Evolutionary conservation across 345 rosid species (phyloP), one percentile per base, ranked within the genome.

Genomic region (Cardiospermum halicacabum): DNA sequence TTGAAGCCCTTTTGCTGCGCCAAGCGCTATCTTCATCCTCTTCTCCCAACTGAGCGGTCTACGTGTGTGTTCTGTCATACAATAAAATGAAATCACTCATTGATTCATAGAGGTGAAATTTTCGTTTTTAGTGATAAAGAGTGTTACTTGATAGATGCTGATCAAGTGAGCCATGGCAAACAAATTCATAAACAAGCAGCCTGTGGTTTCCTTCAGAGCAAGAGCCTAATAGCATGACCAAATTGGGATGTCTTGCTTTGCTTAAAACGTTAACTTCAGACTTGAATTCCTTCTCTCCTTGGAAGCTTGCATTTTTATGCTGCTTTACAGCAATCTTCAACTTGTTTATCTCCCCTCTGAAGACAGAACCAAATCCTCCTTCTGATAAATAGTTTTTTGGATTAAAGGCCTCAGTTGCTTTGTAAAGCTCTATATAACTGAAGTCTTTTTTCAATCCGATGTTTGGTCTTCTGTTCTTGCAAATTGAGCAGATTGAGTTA

Each of bases 291-390:
- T 74, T 84, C 63, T 84, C 93, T 15, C 87, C 89, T 56, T 84
- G 89, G 28, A 69, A 60, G 59, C 93, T 82, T 18, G 74, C 79
- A 51, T 58, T 58, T 59, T 84, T 84, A 40, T 84, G 81, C 65
- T 78, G 83, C 77, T 86, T 86, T 26, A 86, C 85, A 0, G 92
- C 92, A 60, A 86, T 68, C 60, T 70, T 77, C 55, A 76, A 15
- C 49, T 81, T 81, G 53, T 78, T 68, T 13, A 81, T 53, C 22
- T 81, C 74, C 56, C 93, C 93, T 72, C 25, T 75, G 48, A 30
- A 82, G 25, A 84, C 93, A 22, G 77, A 77, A 21, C 93, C 89
- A 54, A 82, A 87, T n/a, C 86, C 93, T 3, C 89, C 89, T 77
- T 84, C 85, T 2, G 88, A 82, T 12, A 87, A 59, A 73, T 72